Conservation (phyloP, 768 basidiomycete genomes). For the Gloeopeniophorella convolvens region DNA sequence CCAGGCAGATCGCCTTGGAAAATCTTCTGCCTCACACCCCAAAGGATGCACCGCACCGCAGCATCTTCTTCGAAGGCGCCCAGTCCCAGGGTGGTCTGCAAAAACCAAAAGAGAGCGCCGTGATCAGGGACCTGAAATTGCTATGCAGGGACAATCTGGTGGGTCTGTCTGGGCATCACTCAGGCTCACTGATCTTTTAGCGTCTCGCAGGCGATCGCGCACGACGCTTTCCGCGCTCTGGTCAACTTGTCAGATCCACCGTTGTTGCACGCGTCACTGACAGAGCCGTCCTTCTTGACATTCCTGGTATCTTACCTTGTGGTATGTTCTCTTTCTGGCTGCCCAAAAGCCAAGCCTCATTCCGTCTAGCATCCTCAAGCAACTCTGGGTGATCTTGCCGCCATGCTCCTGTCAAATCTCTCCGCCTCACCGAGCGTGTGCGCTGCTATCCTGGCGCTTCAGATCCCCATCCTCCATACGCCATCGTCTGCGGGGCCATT, state of each 20-base stretch:
- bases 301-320: constrained; percentile 89
- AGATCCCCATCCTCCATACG: constrained; percentile 55
- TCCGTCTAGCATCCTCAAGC: constrained; percentile 49
- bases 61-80: constrained; percentile 66
- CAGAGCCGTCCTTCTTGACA: constrained; percentile 63
- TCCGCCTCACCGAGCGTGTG: constrained; percentile 69
- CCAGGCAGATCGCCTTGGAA: constrained; percentile 77
- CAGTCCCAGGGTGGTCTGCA: constrained; percentile 47
- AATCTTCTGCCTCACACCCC: constrained; percentile 79
- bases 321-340: constrained; percentile 41
- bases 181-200: background rate
- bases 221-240: constrained; percentile 90
- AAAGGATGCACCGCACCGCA: constrained; percentile 59
- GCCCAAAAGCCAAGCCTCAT: background rate
- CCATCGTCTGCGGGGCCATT: constrained; percentile 44
- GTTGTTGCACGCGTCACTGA: constrained; percentile 55
- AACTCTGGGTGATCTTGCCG: constrained; percentile 85
- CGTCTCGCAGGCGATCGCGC: constrained; percentile 65
- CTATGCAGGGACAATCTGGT: constrained; percentile 88
- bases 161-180: constrained; percentile 23
- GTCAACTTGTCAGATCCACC: constrained; percentile 90
- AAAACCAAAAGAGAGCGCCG: constrained; percentile 53
- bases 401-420: constrained; percentile 97
- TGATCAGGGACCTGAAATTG: constrained; percentile 75
- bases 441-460: constrained; percentile 53